Evolutionary conservation across 2,329 filamentous ascomycete species (phyloP).

Genomic region (Verticillium klebahnii): DNA sequence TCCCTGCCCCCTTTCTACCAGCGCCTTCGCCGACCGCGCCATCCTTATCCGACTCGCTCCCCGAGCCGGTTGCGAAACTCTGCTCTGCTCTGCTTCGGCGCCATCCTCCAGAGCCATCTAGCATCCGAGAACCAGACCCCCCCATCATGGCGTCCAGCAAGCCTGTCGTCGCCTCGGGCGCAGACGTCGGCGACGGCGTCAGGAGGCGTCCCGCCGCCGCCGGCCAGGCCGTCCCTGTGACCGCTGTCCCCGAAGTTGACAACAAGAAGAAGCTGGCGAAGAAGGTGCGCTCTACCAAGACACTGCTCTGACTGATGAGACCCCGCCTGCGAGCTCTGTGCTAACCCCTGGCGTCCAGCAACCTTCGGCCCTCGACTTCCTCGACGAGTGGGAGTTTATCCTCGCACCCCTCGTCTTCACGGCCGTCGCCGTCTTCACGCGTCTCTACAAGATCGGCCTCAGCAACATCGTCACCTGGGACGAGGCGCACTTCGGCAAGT

Average conservation of each 20-base stretch:
- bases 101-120: background rate
- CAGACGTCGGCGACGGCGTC: slow-evolving; percentile 51
- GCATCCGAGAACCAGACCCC: background rate
- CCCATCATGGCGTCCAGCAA: slow-evolving; percentile 48
- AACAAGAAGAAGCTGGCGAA: slow-evolving; percentile 56
- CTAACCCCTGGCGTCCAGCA: slow-evolving; percentile 28
- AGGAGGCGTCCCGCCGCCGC: slow-evolving; percentile 51
- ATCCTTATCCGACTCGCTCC: background rate
- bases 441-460: slow-evolving; percentile 65
- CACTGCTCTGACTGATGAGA: background rate
- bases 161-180: slow-evolving; percentile 55
- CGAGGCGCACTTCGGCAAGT: slow-evolving; percentile 82
- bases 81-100: background rate
- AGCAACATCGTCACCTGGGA: slow-evolving; percentile 65
- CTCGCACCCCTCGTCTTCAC: slow-evolving; percentile 59
- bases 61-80: background rate
- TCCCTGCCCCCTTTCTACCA: slow-evolving; percentile 3
- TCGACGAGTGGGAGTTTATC: slow-evolving; percentile 60
- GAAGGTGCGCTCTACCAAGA: slow-evolving; percentile 42
- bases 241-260: slow-evolving; percentile 40
- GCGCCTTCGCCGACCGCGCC: background rate
- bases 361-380: slow-evolving; percentile 55
- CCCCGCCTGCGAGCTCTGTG: slow-evolving; percentile 1
- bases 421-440: slow-evolving; percentile 59
- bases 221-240: slow-evolving; percentile 30